Evolutionary conservation across 1,139 yeast genomes (phyloP), one percentile per base, ranked within the genome.

Genomic region (Protomyces pachydermus): DNA sequence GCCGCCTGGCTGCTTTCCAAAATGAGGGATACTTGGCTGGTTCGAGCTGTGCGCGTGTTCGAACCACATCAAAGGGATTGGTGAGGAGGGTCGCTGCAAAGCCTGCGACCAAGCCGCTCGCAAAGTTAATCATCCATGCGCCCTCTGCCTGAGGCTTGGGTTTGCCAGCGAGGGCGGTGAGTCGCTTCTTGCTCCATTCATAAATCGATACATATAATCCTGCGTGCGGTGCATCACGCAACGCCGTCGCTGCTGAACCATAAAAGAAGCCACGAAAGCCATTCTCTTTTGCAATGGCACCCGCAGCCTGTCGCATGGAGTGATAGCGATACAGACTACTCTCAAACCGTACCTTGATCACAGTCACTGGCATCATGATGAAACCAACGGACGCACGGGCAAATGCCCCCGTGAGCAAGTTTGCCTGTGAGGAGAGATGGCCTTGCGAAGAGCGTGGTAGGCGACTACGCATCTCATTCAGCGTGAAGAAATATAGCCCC

Each of bases 281-380:
- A 65, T 82, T 81, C 1, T 74, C 73, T 14, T 70, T 65, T 66
- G 81, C 84, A 3, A 91, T 87, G 12, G 84, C 83, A 51, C 73
- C 76, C 1, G 83, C 74, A 0, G 96, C 95, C 56, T 84, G 86
- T 37, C 74, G 70, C 71, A 93, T 74, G 14, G 95, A 84, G 53
- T 78, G 80, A 74, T 91, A 91, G 57, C 82, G 77, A 75, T 88
- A 91, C 65, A 86, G 70, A 62, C 87, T 87, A 25, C 70, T 67
- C 56, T 65, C 54, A 71, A 82, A 91, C 54, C 98, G 80, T 10
- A 95, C 95, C 72, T 93, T 93, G 56, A 93, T 77, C n/a, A 93
- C 85, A 0, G 98, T 93, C n/a, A 93, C 83, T 0, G 98, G 98
- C 98, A 93, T 93, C n/a, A 97, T 90, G 23, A 88, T 68, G 68